Base-by-base conservation (phyloP, 192 early-diverging fungal species). In the Diversispora epigaea region DNA sequence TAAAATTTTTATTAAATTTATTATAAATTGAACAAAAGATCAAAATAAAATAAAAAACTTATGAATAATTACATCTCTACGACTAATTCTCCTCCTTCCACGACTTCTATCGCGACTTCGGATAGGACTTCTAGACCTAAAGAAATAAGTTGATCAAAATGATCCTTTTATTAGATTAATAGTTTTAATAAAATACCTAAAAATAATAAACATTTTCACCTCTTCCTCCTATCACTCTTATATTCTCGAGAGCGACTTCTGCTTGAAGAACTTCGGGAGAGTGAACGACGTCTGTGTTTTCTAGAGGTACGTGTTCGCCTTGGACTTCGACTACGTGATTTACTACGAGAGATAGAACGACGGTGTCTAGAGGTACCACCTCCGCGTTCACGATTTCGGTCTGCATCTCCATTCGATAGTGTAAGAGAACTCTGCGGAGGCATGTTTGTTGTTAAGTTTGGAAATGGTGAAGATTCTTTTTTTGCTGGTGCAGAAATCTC, bases 81-180 rank as follows among this genome's bases (percentile, higher is more conserved):
- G 19, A 21, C 73, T 46, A n/a, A 9, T 9, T 52, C 73, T 75
- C 17, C 73, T 62, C 14, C 62, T 60, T 62, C 71, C 62, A 43
- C 73, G 73, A 41, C 73, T 75, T 64, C 73, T 62, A 17, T 75
- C 73, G 17, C 73, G n/a, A n/a, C n/a, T n/a, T n/a, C n/a, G n/a
- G n/a, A n/a, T n/a, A n/a, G n/a, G 73, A 75, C 73, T 75, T 41
- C 73, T 62, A n/a, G 44, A 32, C 14, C 46, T 75, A 49, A 39
- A 10, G 47, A 9, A 47, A 14, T 22, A 56, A 41, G 10, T 49
- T 62, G 47, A 52, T 14, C n/a, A 15, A 50, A 61, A n/a, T n/a
- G n/a, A n/a, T n/a, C 10, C 4, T 11, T 52, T 17, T 11, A 57
- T 21, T 61, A 61, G 41, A 3, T 21, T 41, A 8, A 41, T 72